These are phyloP conservation scores for Fusarium drepaniforme DNA, from an alignment of 2,329 filamentous ascomycete genomes.

Conservation along the genomic window DNA sequence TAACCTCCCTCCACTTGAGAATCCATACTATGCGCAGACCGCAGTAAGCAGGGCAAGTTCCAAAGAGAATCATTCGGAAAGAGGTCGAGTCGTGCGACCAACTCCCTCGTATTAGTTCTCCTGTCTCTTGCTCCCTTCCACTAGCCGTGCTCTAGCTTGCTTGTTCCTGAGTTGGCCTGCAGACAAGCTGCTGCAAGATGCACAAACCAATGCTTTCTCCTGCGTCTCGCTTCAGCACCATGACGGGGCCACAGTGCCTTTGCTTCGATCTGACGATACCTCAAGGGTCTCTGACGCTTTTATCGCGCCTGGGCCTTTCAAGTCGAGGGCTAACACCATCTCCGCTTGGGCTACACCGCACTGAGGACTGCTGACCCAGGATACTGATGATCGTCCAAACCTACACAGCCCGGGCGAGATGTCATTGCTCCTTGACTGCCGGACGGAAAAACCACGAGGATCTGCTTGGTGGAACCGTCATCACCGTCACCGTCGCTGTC, in stretches of 20 bases:
- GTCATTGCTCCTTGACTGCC: constrained; percentile 1
- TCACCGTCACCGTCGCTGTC: constrained; percentile 12
- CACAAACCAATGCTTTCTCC: constrained; percentile 37
- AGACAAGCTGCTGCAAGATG: constrained; percentile 39
- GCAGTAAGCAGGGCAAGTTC: constrained; percentile 23
- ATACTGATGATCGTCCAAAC: constrained; percentile 3
- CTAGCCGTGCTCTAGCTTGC: constrained; percentile 33
- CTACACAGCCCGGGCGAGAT: not conserved
- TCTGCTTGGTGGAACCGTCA: constrained; percentile 24
- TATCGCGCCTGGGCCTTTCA: not conserved
- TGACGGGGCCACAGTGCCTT: constrained; percentile 27
- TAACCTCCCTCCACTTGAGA: not conserved
- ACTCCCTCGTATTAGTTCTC: constrained; percentile 28
- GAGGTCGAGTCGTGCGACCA: constrained; percentile 14
- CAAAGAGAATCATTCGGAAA: constrained; percentile 10
- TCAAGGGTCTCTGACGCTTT: not conserved
- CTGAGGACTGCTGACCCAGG: not conserved
- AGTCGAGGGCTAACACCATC: not conserved
- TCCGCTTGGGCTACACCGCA: not conserved
- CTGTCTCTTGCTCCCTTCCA: constrained; percentile 19
- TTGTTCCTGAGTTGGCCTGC: constrained; percentile 39
- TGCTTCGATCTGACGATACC: constrained; percentile 20
- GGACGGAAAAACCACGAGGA: constrained; percentile 9
- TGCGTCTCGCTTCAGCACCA: constrained; percentile 44
- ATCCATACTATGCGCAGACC: not conserved